These are phyloP conservation scores for Cystobasidium onofrii DNA, from an alignment of 768 basidiomycete species.

Conservation along the genomic window DNA sequence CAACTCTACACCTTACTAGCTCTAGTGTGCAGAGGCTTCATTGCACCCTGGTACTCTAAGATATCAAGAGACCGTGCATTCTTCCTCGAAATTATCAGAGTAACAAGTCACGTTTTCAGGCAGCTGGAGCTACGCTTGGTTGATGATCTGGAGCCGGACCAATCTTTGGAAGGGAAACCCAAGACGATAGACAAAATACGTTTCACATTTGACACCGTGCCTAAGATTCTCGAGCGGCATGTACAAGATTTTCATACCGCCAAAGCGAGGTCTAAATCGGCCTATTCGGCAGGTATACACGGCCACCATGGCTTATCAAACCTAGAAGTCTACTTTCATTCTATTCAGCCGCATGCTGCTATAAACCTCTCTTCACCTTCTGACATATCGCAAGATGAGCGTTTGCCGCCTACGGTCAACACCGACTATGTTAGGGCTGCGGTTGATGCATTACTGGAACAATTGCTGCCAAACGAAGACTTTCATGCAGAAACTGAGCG, in stretches of 20 bases:
- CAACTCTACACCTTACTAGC: conserved; percentile 38
- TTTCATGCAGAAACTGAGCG: conserved; percentile 69
- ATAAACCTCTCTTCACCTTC: conserved; percentile 43
- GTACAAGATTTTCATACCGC: conserved; percentile 70
- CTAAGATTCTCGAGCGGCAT: conserved; percentile 64
- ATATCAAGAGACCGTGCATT: conserved; percentile 41
- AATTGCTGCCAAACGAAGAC: conserved; percentile 68
- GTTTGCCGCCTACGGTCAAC: conserved; percentile 46
- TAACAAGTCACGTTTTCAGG: conserved; percentile 39
- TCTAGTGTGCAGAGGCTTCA: conserved; percentile 38
- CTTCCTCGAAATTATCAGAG: conserved; percentile 34
- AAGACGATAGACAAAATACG: conserved; percentile 52
- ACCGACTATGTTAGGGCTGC: conserved; percentile 62
- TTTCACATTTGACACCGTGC: conserved; percentile 59
- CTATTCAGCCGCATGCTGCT: conserved; percentile 76
- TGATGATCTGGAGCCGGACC: not conserved
- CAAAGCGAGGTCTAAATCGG: conserved; percentile 32
- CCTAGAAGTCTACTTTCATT: conserved; percentile 64
- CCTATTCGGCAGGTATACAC: conserved; percentile 1
- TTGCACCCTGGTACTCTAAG: conserved; percentile 36
- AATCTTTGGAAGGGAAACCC: not conserved
- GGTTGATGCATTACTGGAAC: conserved; percentile 65
- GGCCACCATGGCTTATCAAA: conserved; percentile 47
- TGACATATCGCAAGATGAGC: conserved; percentile 50
- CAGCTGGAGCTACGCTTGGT: conserved; percentile 38